Percentiles rank a stretch among this genome's conserved stretches.
Evolutionary conservation across 208 protist species (phyloP).

Genomic region (Trypanosomatidae sp.): DNA sequence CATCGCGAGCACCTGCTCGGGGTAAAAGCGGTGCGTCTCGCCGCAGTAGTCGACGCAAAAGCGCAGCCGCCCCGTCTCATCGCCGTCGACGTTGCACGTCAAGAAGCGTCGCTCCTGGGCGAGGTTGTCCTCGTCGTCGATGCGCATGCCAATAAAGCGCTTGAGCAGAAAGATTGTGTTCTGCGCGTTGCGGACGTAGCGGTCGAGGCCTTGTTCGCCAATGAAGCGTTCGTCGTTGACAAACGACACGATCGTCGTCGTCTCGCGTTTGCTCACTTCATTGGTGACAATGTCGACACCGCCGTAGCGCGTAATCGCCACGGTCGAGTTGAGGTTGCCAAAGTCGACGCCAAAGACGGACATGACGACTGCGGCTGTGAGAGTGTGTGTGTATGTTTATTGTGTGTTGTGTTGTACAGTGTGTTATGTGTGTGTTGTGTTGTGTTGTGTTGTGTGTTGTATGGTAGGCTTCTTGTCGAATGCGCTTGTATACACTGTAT

Average conservation of each 20-base stretch:
- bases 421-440: conserved; percentile 20
- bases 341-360: conserved; percentile 90
- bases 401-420: conserved; percentile 11
- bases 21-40: conserved; percentile 63
- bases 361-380: conserved; percentile 20
- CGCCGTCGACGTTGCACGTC: conserved; percentile 47
- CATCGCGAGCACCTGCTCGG: conserved; percentile 90
- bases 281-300: conserved; percentile 88
- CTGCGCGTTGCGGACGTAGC: conserved; percentile 69
- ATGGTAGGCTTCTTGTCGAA: no score
- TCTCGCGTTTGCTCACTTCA: conserved; percentile 83
- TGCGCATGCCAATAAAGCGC: conserved; percentile 79
- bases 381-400: background rate
- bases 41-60: conserved; percentile 74
- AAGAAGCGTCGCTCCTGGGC: conserved; percentile 41
- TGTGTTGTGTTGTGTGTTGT: conserved; percentile 1
- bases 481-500: no score
- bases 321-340: conserved; percentile 79
- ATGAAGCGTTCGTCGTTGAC: conserved; percentile 78
- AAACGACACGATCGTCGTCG: conserved; percentile 85
- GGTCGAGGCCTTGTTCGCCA: conserved; percentile 73
- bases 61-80: conserved; percentile 55
- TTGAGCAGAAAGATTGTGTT: conserved; percentile 84
- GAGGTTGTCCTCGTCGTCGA: conserved; percentile 50
- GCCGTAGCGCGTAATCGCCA: conserved; percentile 76